A percentile compares a stretch with the other conserved stretches of the same genome.
Evolutionary conservation across 2,329 filamentous ascomycete species (phyloP).

Genomic region (Bipolaris zeicola): DNA sequence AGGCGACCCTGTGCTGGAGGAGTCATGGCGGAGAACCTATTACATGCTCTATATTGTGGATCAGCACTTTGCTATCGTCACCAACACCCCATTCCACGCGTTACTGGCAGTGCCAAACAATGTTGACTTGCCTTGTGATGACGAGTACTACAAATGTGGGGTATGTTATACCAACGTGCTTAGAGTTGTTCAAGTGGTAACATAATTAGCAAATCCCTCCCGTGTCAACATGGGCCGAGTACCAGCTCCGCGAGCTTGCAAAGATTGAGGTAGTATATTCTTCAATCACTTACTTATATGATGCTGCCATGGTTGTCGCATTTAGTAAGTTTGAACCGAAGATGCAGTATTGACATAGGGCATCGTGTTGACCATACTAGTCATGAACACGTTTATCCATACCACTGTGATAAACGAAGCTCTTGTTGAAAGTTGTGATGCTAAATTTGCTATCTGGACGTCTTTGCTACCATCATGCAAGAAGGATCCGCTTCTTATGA

Average conservation of each 20-base stretch:
- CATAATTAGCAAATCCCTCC: slow-evolving; percentile 38
- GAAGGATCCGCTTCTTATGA: slow-evolving; percentile 68
- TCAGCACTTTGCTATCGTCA: slow-evolving; percentile 79
- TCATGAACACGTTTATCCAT: slow-evolving; percentile 56
- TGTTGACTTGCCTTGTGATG: slow-evolving; percentile 80
- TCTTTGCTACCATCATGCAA: slow-evolving; percentile 77
- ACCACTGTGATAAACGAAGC: slow-evolving; percentile 30
- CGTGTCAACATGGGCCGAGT: slow-evolving; percentile 65
- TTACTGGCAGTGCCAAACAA: slow-evolving; percentile 68
- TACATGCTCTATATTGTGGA: slow-evolving; percentile 80
- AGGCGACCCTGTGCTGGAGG: slow-evolving; percentile 71
- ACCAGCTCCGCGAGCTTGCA: slow-evolving; percentile 74
- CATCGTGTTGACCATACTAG: slow-evolving; percentile 15
- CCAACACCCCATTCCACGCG: slow-evolving; percentile 69
- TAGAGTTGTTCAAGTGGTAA: not conserved
- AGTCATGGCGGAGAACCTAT: slow-evolving; percentile 87
- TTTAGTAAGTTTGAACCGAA: slow-evolving; percentile 54
- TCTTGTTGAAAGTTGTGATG: slow-evolving; percentile 72
- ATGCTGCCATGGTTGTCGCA: slow-evolving; percentile 71
- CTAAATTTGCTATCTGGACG: slow-evolving; percentile 72
- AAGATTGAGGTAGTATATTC: slow-evolving; percentile 75
- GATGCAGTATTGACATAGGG: no score
- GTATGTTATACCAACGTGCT: slow-evolving; percentile 25
- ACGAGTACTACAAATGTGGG: slow-evolving; percentile 63
- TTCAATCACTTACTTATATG: slow-evolving; percentile 81